Evolutionary conservation across 371 early-diverging fungal species (phyloP), one percentile per base, ranked within the genome.

Genomic region (Rhizopus stolonifer): DNA sequence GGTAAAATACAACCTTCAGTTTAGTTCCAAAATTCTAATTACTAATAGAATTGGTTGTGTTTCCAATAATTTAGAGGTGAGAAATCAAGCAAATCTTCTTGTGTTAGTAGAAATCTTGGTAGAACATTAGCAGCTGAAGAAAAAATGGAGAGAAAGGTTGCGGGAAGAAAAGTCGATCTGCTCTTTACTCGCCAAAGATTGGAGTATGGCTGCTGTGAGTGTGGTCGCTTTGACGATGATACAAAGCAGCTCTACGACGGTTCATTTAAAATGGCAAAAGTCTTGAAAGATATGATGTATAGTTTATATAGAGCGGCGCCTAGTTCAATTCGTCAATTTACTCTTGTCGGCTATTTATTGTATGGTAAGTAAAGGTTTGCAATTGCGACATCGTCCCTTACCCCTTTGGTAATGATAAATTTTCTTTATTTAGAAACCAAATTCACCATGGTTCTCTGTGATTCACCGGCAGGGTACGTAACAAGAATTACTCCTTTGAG

Each of bases 11-110:
- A 45, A 43, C 44, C 42, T 33, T 26, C 25, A 25, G 29, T 42
- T 40, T 52, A 1, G 31, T 42, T 32, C 44, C 42, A 42, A 40
- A 43, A 42, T 43, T 52, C 42, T 42, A 52, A 42, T 52, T 52
- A 52, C 44, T 52, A 51, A 51, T 42, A 49, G 39, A 49, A 49
- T 51, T 42, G 40, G 40, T 51, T 51, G 31, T 51, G 51, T 47
- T 47, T 51, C 42, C 21, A 51, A 51, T 51, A 51, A 29, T 51
- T 42, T 51, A 42, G 51, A 51, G 51, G 51, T 40, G 51, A 51
- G 42, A 51, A 51, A 42, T 40, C 51, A 26, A 51, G 51, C 19
- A 51, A 51, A 42, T 51, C 50, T 31, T 46, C 46, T 39, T 50
- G 23, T 39, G 50, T 39, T 50, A 39, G 50, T 50, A 38, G 49